Evolutionary conservation across 108 stramenopile genomes (phyloP), one percentile per base, ranked within the genome.

Genomic region (Pseudonitzschia multiseries): DNA sequence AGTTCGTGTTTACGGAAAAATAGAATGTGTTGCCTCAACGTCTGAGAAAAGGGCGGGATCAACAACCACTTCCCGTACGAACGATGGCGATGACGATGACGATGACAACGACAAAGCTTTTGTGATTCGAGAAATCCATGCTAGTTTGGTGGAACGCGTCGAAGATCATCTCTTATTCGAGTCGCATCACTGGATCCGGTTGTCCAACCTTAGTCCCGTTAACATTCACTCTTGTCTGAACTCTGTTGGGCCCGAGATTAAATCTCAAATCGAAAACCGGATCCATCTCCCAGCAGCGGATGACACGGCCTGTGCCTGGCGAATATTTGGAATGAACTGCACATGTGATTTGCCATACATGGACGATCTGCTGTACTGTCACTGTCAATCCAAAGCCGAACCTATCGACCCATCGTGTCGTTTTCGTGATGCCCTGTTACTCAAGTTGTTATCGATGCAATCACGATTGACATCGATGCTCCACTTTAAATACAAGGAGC

Each of bases 351-450:
- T 81, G 22, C 40, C 59, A 0, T 77, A 83, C 67, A 85, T 83
- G 63, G 71, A 78, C 8, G 63, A 57, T 21, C 63, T 93, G 36
- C 73, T 93, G 24, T 93, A 93, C 59, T 93, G 93, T 54, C 89
- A 91, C 36, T 93, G 93, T 61, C 78, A 81, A 22, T 90, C 87
- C 33, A 88, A 85, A 41, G 68, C 80, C 21, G 89, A 89, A 74
- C 68, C 81, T 2, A 61, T 87, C 8, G 93, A 93, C 69, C 83
- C 88, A 41, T 36, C 76, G 1, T 88, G 87, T 71, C 27, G 42
- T 0, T 93, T 85, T 65, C 87, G 93, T 13, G 90, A 91, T 79
- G 81, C 87, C 18, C 59, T 93, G 15, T 66, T 93, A 28, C 29
- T 72, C 36, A 61, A 78, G 60, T 78, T 93, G 48, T 40, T 89